Evolutionary conservation across 2,329 filamentous ascomycete genomes (phyloP).

Genomic region (Aureobasidium sp.): DNA sequence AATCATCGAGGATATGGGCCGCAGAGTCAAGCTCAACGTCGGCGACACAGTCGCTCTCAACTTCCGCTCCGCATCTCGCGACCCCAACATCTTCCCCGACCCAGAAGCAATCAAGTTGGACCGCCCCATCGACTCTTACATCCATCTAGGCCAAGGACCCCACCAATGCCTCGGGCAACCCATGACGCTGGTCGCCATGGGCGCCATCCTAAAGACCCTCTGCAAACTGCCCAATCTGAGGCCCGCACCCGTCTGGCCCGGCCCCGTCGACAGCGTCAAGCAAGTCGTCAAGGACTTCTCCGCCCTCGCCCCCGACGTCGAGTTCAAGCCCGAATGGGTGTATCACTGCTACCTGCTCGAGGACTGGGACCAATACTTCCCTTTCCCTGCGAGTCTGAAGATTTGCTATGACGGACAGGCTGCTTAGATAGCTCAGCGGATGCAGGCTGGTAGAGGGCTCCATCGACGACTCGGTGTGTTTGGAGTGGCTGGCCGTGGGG

Average conservation of each 20-base stretch:
- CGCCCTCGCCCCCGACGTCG: constrained; percentile 21
- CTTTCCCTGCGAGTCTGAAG: constrained; percentile 34
- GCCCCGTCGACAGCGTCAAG: constrained; percentile 33
- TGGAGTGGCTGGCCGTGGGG: background rate
- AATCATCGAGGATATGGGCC: constrained; percentile 27
- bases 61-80: constrained; percentile 35
- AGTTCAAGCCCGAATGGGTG: constrained; percentile 27
- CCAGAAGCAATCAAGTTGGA: constrained; percentile 32
- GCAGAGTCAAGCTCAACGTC: constrained; percentile 26
- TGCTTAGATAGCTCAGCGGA: background rate
- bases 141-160: constrained; percentile 37
- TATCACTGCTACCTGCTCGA: constrained; percentile 41
- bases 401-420: constrained; percentile 2
- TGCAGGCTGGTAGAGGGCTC: background rate
- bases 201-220: constrained; percentile 39
- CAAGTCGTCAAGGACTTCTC: constrained; percentile 33
- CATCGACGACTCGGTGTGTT: background rate
- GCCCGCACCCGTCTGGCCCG: constrained; percentile 30
- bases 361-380: constrained; percentile 40
- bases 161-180: constrained; percentile 32
- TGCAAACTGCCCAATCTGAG: constrained; percentile 32
- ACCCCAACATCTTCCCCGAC: constrained; percentile 34
- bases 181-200: constrained; percentile 36
- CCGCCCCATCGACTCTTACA: constrained; percentile 34
- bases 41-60: constrained; percentile 37